Base-by-base conservation (phyloP, 2,329 filamentous ascomycete genomes). In the Calonectria leucothoes region DNA sequence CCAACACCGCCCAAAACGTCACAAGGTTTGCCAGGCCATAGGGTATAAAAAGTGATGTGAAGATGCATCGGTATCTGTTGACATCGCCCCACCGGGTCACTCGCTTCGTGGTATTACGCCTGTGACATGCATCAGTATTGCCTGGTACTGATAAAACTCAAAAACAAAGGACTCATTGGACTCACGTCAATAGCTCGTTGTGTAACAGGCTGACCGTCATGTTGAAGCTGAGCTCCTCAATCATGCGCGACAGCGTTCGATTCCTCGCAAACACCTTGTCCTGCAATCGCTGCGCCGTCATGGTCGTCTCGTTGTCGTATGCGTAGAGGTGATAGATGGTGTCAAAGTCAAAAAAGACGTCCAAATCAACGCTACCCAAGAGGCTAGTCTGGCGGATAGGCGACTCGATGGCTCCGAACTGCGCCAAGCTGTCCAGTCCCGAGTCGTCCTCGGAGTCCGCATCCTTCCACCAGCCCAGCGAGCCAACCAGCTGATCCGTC, bases 21-120 rank as follows among this genome's bases (percentile, higher is more conserved):
- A 71, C 39, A 17, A 66, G 20, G 35, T 71, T 71, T 17, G 63
- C 69, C 27, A 71, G 25, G 8, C 23, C 63, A 27, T 66, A 71
- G 2, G 69, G 69, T 5, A 71, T 66, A 31, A 66, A 66, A 12
- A 71, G 63, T 2, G 69, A 61, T 20, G 52, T 66, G 20, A 49
- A 37, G 15, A 31, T 37, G 33, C 55, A 66, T 2, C 69, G 49
- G 27, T 71, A 66, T 20, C 69, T 33, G 27, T 70, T 70, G 33
- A 70, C 69, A 33, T 70, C 69, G 49, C 51, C 63, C 69, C 69
- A 71, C 20, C 49, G 61, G 17, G 69, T 71, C 3, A 71, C 69
- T 37, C 35, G 10, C 10, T 29, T 25, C 15, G 61, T 71, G 20
- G 69, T 51, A 14, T 71, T 66, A n/a, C n/a, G 27, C 14, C 69